phyloP scores from a whole-genome alignment of 768 basidiomycete species.

The Lentinula sp. region DNA sequence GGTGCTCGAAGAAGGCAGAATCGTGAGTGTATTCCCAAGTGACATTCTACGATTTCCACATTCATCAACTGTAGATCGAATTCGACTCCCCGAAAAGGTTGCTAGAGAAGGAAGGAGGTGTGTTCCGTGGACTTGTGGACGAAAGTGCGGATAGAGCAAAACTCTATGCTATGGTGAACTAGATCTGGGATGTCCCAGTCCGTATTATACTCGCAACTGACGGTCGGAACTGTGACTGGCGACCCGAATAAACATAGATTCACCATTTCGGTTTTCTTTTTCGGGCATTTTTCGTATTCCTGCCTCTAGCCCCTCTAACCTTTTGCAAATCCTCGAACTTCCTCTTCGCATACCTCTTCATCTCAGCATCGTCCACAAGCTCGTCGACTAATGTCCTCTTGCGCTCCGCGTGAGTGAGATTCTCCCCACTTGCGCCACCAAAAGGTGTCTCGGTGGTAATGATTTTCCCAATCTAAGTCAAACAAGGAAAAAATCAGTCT shows the following conservation, averaged over 20 bases:
- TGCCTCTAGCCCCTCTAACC: conserved; percentile 62
- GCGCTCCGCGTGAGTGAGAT: conserved; percentile 60
- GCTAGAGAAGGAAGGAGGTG: conserved; percentile 33
- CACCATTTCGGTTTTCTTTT: conserved; percentile 69
- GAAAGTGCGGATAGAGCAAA: conserved; percentile 11
- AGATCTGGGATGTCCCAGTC: neutral
- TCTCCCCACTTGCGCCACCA: conserved; percentile 61
- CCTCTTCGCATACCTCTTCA: conserved; percentile 83
- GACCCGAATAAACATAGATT: conserved; percentile 11
- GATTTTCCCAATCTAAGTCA: conserved; percentile 69
- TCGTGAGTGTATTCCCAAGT: conserved; percentile 1
- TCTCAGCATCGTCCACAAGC: conserved; percentile 82
- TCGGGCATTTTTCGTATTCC: conserved; percentile 62
- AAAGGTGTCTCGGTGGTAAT: conserved; percentile 68
- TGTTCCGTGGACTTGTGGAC: conserved; percentile 33
- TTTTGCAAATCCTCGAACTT: conserved; percentile 79
- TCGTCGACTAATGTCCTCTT: conserved; percentile 87
- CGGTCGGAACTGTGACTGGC: neutral
- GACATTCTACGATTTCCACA: neutral
- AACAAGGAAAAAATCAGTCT: neutral
- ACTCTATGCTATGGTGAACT: neutral
- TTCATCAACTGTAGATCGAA: conserved; percentile 24
- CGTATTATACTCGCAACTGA: no score
- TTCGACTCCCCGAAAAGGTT: conserved; percentile 34
- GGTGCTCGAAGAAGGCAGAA: conserved; percentile 29